Base-by-base conservation (phyloP, 1,139 yeast genomes). In the Candida buenavistaensis region DNA sequence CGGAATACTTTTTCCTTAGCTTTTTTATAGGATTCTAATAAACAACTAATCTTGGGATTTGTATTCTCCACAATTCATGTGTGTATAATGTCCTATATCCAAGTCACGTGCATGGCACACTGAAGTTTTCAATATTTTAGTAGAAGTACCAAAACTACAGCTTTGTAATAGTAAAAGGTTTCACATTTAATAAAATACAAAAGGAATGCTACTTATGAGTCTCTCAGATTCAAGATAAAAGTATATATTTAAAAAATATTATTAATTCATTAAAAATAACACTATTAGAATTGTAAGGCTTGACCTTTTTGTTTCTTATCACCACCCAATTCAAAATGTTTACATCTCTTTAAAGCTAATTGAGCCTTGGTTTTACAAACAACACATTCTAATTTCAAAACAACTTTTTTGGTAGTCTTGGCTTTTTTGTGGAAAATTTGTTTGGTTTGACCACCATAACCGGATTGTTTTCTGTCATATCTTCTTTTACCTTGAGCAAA, bases 371-470 rank as follows among this genome's bases (percentile, higher is more conserved):
- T 86, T 89, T 92, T 94, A 80, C 99, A 92, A 64, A 72, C 80
- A 62, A 89, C 89, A 86, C 98, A 92, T 81, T 92, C 99, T 72
- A 92, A 85, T 81, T 97, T 92, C 71, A 92, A 84, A 55, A 92
- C 98, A 72, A 92, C 96, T 86, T 92, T 92, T 89, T 92, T 92
- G 82, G 99, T 92, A 60, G 98, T 92, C 90, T 92, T 92, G 62
- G 99, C 99, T 77, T 92, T 94, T 86, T 92, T 92, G 88, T 89
- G 97, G 97, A 92, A 92, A 78, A 94, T 87, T 71, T 86, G 98
- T 82, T 89, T 92, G 78, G 98, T 92, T 81, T 92, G 99, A 87
- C 99, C 99, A 87, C 99, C 99, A 78, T 82, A 92, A 88, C 99
- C 99, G 67, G 87, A 73, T 81, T 92, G 98, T 80, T 92, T 92